A percentile compares a stretch with the other conserved stretches of the same genome.
These are phyloP conservation scores for Lumnitzera racemosa DNA, from an alignment of 345 rosid species.

Conservation along the genomic window DNA sequence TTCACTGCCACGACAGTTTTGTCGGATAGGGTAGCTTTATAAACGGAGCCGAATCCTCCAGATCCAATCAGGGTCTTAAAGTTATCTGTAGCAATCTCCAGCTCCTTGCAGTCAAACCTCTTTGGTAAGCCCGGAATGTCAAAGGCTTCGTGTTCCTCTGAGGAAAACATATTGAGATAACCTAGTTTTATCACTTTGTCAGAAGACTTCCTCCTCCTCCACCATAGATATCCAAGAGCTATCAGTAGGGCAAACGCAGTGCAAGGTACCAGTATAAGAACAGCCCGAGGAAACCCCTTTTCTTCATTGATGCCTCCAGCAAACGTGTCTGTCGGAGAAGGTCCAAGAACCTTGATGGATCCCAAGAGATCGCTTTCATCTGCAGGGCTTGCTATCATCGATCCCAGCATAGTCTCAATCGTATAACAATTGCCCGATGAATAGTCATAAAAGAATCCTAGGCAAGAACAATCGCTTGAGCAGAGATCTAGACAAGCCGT, in stretches of 20 bases:
- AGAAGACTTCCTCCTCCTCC: constrained; percentile 42
- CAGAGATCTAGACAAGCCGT: constrained; percentile 55
- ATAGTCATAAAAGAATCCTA: constrained; percentile 53
- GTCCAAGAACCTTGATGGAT: constrained; percentile 42
- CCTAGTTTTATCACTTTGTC: constrained; percentile 21
- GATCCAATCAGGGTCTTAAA: constrained; percentile 55
- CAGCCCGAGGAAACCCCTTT: constrained; percentile 38
- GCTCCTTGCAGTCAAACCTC: constrained; percentile 53
- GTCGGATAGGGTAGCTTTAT: constrained; percentile 46
- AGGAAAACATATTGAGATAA: constrained; percentile 24
- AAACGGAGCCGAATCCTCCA: constrained; percentile 79
- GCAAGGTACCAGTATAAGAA: constrained; percentile 59
- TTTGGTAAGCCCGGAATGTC: constrained; percentile 69
- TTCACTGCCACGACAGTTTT: constrained; percentile 56
- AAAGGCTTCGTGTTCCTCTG: constrained; percentile 62
- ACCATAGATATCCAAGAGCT: constrained; percentile 39
- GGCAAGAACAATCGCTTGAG: constrained; percentile 55
- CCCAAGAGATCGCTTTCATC: constrained; percentile 28
- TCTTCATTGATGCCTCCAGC: constrained; percentile 14
- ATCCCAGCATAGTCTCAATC: constrained; percentile 51
- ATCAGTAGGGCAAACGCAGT: constrained; percentile 35
- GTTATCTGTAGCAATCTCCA: constrained; percentile 54
- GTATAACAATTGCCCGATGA: constrained; percentile 63
- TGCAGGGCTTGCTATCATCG: constrained; percentile 32
- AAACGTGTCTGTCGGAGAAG: constrained; percentile 9